Conservation (phyloP, 179 eudicot genomes). For the Carnegiea gigantea region DNA sequence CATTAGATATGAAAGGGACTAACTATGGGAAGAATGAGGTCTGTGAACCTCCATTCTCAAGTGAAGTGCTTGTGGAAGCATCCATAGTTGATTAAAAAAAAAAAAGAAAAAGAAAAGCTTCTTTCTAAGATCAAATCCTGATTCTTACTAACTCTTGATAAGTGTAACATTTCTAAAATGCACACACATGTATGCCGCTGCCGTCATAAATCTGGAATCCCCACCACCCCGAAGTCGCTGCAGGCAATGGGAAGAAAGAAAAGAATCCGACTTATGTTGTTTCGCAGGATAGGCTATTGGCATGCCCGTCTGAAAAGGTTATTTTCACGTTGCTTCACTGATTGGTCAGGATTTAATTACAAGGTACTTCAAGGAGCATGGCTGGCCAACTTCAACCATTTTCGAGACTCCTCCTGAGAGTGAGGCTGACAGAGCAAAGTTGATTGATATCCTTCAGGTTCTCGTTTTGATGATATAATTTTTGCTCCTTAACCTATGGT, state of each 20-base stretch:
- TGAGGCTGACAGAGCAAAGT: constrained; percentile 63
- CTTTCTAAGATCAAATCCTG: too few species aligned
- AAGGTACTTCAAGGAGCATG: constrained; percentile 96
- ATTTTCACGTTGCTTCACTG: constrained; percentile 25
- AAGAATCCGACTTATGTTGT: background rate
- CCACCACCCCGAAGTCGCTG: too few species aligned
- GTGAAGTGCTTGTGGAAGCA: too few species aligned
- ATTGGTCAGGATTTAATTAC: constrained; percentile 25
- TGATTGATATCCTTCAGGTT: constrained; percentile 88
- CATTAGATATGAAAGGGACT: background rate
- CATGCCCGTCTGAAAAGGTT: background rate
- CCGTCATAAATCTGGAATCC: too few species aligned
- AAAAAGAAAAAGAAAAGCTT: too few species aligned
- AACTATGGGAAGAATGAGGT: too few species aligned
- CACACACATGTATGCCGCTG: too few species aligned
- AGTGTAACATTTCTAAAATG: too few species aligned
- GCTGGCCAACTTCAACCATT: constrained; percentile 84
- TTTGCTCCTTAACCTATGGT: constrained; percentile 6
- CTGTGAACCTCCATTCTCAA: too few species aligned
- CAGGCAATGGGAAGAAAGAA: too few species aligned
- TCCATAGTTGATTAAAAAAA: too few species aligned
- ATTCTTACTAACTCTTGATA: too few species aligned
- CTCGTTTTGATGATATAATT: constrained; percentile 15
- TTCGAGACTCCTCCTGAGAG: constrained; percentile 63
- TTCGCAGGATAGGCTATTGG: background rate